phyloP scores from a whole-genome alignment of 1,139 yeast genomes.

The Magnusiomyces starmeri region DNA sequence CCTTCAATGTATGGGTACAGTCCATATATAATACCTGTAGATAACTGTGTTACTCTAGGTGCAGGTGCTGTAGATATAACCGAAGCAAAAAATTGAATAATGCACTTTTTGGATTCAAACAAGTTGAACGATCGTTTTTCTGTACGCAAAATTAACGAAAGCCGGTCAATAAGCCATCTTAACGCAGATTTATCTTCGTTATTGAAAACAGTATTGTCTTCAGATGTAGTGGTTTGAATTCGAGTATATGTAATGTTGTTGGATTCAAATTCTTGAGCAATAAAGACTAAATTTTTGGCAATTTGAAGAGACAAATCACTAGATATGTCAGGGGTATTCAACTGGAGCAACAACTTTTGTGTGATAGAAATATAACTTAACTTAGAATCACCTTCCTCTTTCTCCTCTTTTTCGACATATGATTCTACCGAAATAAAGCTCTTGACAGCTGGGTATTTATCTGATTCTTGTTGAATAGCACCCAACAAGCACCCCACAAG shows the following conservation, averaged over 20 bases:
- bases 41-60: conserved; percentile 4
- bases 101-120: conserved; percentile 51
- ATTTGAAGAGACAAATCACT: conserved; percentile 59
- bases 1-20: conserved; percentile 20
- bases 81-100: conserved; percentile 37
- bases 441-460: conserved; percentile 12
- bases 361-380: conserved; percentile 3
- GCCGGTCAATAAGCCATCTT: conserved; percentile 56
- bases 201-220: conserved; percentile 12
- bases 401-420: neutral
- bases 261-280: conserved; percentile 58
- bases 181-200: conserved; percentile 38
- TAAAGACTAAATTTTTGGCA: conserved; percentile 57
- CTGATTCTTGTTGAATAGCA: conserved; percentile 31
- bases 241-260: conserved; percentile 24
- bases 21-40: conserved; percentile 6
- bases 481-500: conserved; percentile 47
- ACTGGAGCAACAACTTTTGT: conserved; percentile 57
- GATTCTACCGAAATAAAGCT: conserved; percentile 27
- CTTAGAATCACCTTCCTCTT: neutral
- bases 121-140: conserved; percentile 10
- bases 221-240: conserved; percentile 17
- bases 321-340: conserved; percentile 69
- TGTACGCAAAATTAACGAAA: conserved; percentile 52
- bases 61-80: conserved; percentile 24